Conservation (phyloP, 306 rosid genomes). For the Pterocarpus macrocarpus region DNA sequence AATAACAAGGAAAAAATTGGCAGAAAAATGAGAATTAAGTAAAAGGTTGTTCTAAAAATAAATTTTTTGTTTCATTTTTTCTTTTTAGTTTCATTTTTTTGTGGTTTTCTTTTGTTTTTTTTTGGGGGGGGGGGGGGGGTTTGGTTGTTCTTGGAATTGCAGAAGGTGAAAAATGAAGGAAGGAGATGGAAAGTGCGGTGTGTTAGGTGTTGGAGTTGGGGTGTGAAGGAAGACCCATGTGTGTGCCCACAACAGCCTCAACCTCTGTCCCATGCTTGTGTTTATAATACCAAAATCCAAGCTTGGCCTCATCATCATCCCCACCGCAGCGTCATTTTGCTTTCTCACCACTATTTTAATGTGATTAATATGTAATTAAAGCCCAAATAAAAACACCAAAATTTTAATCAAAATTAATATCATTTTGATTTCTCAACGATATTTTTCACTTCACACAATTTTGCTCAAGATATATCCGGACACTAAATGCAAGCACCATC, state of each 20-base stretch:
- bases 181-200: slow-evolving; percentile 12
- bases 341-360: slow-evolving; percentile 33
- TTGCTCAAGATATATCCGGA: no score
- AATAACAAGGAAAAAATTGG: slow-evolving; percentile 1
- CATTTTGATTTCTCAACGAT: no score
- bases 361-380: background rate
- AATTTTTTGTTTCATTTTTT: background rate
- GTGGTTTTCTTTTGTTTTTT: background rate
- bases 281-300: slow-evolving; percentile 63
- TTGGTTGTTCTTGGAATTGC: slow-evolving; percentile 28
- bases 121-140: background rate
- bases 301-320: slow-evolving; percentile 50
- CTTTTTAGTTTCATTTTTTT: background rate
- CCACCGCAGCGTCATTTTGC: slow-evolving; percentile 32
- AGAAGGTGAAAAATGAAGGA: slow-evolving; percentile 35
- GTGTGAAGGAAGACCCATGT: slow-evolving; percentile 44
- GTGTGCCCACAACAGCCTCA: slow-evolving; percentile 32
- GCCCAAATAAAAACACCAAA: background rate
- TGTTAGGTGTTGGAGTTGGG: slow-evolving; percentile 48
- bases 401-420: no score
- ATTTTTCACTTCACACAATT: no score
- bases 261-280: slow-evolving; percentile 54
- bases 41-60: slow-evolving; percentile 23
- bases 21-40: background rate
- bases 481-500: no score